Evolutionary conservation across 2,329 filamentous ascomycete genomes (phyloP), one percentile per base, ranked within the genome.

Genomic region (Colletotrichum lindemuthianum): DNA sequence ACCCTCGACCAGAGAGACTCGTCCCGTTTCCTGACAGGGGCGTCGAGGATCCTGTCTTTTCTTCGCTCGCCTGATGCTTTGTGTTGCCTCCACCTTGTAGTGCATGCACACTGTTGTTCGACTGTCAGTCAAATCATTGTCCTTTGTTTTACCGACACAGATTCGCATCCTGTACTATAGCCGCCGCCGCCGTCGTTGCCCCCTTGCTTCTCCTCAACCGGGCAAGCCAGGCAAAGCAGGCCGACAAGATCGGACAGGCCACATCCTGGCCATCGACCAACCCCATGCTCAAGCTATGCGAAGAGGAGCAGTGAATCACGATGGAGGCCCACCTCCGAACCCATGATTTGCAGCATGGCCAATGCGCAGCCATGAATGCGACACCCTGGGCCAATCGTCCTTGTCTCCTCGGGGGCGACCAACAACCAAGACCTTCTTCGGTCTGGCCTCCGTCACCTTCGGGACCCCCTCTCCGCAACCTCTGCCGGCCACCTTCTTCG

Each of bases 311-410:
- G 33, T 40, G 39, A 50, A 44, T 60, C 33, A 12, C 34, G 37
- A 59, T 43, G 47, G 63, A 51, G 63, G 58, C 44, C 40, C 57
- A 43, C 9, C 6, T 49, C 55, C 49, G 56, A 48, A 67, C 60
- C 66, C 66, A 68, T 68, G 60, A 68, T 68, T 58, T 57, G 41
- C 45, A 61, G 44, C 40, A 15, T 43, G 60, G 52, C 60, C 39
- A 54, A 51, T 61, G 60, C 56, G 41, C 52, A 56, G 45, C 43
- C 57, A 34, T 54, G 47, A 61, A 44, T 56, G 52, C 43, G 44
- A 60, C 48, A 16, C 15, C n/a, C 13, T n/a, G 15, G 32, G 12
- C 65, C 65, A 67, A 67, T 65, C 57, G 44, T 49, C 45, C 40
- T 52, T 15, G 44, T 34, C 33, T 39, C n/a, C 43, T 53, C 48